Conservation (phyloP, 495 filamentous ascomycete genomes). For the Jackrogersella minutella region DNA sequence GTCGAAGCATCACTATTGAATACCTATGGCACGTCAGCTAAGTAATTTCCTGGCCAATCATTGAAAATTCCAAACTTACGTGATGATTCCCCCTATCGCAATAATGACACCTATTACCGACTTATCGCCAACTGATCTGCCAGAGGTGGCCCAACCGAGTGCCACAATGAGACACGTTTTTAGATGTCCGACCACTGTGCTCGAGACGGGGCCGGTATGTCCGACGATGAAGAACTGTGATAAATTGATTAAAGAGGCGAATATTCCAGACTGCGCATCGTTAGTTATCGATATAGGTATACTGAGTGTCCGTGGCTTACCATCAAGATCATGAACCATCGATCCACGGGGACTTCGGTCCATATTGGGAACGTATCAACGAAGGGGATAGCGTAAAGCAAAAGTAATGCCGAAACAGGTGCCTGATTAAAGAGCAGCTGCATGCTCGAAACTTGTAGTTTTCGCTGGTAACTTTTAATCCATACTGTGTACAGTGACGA, state of each 20-base stretch:
- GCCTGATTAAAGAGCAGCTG: conserved; percentile 78
- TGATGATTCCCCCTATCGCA: conserved; percentile 64
- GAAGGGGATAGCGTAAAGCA: conserved; percentile 72
- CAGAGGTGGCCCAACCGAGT: conserved; percentile 63
- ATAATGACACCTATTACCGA: conserved; percentile 61
- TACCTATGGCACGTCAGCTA: conserved; percentile 48
- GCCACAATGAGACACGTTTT: conserved; percentile 68
- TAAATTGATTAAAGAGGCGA: conserved; percentile 74
- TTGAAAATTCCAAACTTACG: conserved; percentile 47
- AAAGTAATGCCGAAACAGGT: conserved; percentile 67
- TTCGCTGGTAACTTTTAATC: conserved; percentile 72
- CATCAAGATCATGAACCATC: conserved; percentile 64
- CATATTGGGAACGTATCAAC: conserved; percentile 68
- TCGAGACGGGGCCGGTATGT: conserved; percentile 72
- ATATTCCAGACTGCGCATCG: conserved; percentile 60
- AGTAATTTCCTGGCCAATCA: not conserved
- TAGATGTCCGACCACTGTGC: conserved; percentile 74
- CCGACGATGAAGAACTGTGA: conserved; percentile 80
- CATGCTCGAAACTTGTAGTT: conserved; percentile 72
- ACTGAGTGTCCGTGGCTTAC: conserved; percentile 45
- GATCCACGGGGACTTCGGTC: conserved; percentile 55
- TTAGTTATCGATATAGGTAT: conserved; percentile 31
- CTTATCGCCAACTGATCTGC: conserved; percentile 60
- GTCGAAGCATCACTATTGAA: conserved; percentile 60
- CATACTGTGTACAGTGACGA: conserved; percentile 75